These are phyloP conservation scores for Radiomyces spectabilis DNA, from an alignment of 192 early-diverging fungal species.

Conservation along the genomic window DNA sequence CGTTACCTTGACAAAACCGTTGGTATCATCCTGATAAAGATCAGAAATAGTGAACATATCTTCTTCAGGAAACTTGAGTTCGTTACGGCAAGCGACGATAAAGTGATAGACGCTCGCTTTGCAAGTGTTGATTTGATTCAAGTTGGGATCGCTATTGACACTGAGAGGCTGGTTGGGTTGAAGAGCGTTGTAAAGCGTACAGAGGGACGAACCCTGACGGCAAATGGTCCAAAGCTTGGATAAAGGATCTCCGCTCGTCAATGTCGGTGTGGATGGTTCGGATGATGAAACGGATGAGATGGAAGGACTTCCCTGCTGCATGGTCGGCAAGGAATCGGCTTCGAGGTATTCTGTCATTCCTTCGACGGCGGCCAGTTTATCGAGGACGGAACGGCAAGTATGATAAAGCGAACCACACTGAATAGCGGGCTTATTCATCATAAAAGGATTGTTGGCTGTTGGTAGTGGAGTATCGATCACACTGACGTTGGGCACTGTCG, in stretches of 20 bases:
- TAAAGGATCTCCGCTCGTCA: conserved; percentile 43
- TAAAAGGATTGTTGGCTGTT: conserved; percentile 1
- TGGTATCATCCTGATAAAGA: conserved; percentile 91
- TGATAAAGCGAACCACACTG: conserved; percentile 56
- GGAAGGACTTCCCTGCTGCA: not conserved
- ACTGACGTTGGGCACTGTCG: not conserved
- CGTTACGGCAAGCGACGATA: conserved; percentile 75
- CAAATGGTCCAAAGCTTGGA: conserved; percentile 65
- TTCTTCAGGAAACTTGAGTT: conserved; percentile 66
- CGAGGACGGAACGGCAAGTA: conserved; percentile 57
- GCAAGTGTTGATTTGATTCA: conserved; percentile 56
- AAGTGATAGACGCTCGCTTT: conserved; percentile 86
- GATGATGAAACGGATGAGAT: not conserved
- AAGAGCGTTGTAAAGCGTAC: conserved; percentile 66
- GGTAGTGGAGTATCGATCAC: conserved; percentile 15
- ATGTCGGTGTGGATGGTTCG: conserved; percentile 3
- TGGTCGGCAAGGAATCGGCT: conserved; percentile 33
- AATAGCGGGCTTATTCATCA: conserved; percentile 16
- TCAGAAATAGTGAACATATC: conserved; percentile 82
- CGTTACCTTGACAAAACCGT: conserved; percentile 93
- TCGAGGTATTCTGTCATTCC: conserved; percentile 58
- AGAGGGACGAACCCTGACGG: conserved; percentile 63
- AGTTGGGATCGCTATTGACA: conserved; percentile 31
- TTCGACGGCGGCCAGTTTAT: conserved; percentile 61
- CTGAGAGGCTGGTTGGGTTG: conserved; percentile 51